Percentiles rank a stretch among this genome's conserved stretches.
Evolutionary conservation across 306 rosid species (phyloP).

Genomic region (Pyrus communis): DNA sequence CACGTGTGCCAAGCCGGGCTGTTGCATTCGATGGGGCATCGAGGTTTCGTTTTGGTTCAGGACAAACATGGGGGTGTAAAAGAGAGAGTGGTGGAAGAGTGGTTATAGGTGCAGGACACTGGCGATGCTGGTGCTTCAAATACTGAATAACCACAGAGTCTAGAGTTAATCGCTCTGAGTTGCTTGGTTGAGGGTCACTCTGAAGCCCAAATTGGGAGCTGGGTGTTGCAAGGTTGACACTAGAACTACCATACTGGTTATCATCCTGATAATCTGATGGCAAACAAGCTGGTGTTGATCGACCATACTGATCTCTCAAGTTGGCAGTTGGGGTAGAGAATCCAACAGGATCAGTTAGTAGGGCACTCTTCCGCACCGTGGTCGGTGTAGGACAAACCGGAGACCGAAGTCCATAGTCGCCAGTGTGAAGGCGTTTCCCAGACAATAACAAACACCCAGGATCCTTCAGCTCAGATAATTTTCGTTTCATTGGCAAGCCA

Average conservation of each 20-base stretch:
- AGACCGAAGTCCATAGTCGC: constrained; percentile 75
- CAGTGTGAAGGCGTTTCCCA: constrained; percentile 55
- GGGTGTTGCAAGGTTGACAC: constrained; percentile 44
- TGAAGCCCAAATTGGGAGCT: constrained; percentile 44
- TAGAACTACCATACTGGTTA: constrained; percentile 35
- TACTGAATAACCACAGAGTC: constrained; percentile 90
- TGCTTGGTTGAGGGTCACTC: constrained; percentile 61
- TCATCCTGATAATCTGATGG: constrained; percentile 58
- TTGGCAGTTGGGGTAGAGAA: constrained; percentile 48
- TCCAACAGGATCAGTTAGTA: constrained; percentile 47
- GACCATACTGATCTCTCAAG: constrained; percentile 51
- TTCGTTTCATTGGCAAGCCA: constrained; percentile 63
- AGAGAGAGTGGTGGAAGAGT: constrained; percentile 97
- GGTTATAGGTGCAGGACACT: constrained; percentile 96
- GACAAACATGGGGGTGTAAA: constrained; percentile 87
- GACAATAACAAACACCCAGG: constrained; percentile 39
- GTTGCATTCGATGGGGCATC: constrained; percentile 92
- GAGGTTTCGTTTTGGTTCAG: constrained; percentile 87
- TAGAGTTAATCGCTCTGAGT: constrained; percentile 66
- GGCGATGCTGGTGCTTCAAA: constrained; percentile 98
- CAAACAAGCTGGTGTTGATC: constrained; percentile 19
- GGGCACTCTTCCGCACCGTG: constrained; percentile 43
- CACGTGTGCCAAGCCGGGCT: constrained; percentile 89
- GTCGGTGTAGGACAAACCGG: constrained; percentile 60
- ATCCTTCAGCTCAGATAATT: constrained; percentile 67